These are phyloP conservation scores for Phaseolus coccineus DNA, from an alignment of 331 rosid genomes.

Conservation along the genomic window DNA sequence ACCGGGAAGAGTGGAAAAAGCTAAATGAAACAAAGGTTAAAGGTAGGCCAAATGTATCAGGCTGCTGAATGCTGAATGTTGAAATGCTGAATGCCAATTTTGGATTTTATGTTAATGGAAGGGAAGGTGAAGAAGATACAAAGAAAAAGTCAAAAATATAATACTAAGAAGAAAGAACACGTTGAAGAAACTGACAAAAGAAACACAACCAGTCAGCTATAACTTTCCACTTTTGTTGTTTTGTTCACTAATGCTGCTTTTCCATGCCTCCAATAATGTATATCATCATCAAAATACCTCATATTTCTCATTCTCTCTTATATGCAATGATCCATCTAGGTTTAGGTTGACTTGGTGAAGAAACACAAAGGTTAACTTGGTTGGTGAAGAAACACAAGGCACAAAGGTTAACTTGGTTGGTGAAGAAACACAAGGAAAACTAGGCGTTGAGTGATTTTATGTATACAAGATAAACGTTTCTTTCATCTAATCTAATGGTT, in stretches of 20 bases:
- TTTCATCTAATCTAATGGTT: no score
- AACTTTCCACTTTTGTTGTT: constrained; percentile 36
- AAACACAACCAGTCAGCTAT: constrained; percentile 17
- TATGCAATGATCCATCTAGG: neutral
- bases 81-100: constrained; percentile 1
- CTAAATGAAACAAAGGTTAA: neutral
- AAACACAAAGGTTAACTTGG: no score
- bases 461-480: no score
- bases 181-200: constrained; percentile 31
- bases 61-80: neutral
- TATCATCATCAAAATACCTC: neutral
- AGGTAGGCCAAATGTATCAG: constrained; percentile 16
- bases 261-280: neutral
- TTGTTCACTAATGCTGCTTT: constrained; percentile 41
- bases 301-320: neutral
- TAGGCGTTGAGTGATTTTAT: no score
- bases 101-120: neutral
- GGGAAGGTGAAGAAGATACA: neutral
- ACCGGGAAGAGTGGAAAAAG: neutral
- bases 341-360: neutral
- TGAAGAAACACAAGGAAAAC: no score
- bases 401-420: no score
- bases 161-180: constrained; percentile 7
- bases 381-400: no score
- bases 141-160: constrained; percentile 14